These are phyloP conservation scores for Aaosphaeria arxii DNA, from an alignment of 2,329 filamentous ascomycete genomes.

Conservation along the genomic window DNA sequence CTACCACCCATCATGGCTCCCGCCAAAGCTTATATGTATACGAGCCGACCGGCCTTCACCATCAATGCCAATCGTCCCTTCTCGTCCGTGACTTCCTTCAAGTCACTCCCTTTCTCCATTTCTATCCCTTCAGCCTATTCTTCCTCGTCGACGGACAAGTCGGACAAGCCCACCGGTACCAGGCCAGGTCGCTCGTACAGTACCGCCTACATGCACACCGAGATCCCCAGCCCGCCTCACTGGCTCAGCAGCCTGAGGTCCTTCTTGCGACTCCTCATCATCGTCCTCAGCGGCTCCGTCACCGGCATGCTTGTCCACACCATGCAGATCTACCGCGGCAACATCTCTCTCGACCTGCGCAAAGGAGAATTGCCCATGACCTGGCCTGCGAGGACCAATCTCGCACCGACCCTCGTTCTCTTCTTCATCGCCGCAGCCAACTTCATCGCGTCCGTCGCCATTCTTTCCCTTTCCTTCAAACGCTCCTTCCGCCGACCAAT, in stretches of 20 bases:
- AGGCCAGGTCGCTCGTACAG: no score
- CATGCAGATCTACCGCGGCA: constrained; percentile 32
- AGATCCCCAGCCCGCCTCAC: constrained; percentile 23
- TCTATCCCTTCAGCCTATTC: neutral
- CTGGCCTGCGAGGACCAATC: constrained; percentile 36
- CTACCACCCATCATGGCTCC: neutral
- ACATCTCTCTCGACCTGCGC: constrained; percentile 33
- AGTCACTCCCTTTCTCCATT: neutral
- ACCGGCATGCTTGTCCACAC: constrained; percentile 35
- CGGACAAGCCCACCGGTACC: no score
- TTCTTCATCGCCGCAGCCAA: constrained; percentile 30
- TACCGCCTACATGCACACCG: constrained; percentile 25
- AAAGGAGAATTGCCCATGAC: constrained; percentile 36
- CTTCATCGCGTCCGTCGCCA: constrained; percentile 32
- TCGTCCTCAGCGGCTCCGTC: constrained; percentile 35
- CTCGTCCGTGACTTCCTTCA: neutral
- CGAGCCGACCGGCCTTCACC: neutral
- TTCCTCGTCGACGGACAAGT: neutral
- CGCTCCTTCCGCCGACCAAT: constrained; percentile 32
- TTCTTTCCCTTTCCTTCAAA: constrained; percentile 29
- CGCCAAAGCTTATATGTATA: neutral
- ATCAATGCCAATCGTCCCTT: neutral
- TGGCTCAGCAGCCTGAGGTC: constrained; percentile 36
- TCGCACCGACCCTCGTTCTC: constrained; percentile 34
- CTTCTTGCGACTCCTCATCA: constrained; percentile 34